Conservation (phyloP, 202 grass and related monocot genomes). For the Cymbopogon flexuosus region DNA sequence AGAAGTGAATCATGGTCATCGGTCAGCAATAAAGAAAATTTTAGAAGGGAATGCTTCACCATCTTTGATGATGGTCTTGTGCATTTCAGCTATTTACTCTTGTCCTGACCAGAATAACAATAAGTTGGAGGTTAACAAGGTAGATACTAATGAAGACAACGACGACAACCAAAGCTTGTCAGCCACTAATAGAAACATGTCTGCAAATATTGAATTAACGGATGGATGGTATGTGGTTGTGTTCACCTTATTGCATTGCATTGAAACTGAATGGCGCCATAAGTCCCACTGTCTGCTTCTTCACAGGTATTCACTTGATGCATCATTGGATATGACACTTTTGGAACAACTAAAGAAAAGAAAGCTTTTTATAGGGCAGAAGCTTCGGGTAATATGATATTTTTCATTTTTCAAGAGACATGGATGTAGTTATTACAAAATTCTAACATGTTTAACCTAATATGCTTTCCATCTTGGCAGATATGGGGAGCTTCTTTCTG, state of each 20-base stretch:
- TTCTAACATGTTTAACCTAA: constrained; percentile 10
- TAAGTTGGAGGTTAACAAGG: constrained; percentile 36
- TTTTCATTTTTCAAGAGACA: constrained; percentile 28
- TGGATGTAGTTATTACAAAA: not conserved
- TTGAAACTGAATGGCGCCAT: constrained; percentile 24
- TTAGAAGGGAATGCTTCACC: constrained; percentile 90
- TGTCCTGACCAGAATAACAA: constrained; percentile 37
- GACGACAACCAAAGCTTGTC: constrained; percentile 32
- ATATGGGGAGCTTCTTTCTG: constrained; percentile 78
- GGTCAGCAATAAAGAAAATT: constrained; percentile 85
- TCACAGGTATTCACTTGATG: constrained; percentile 70
- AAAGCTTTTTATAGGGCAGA: constrained; percentile 90
- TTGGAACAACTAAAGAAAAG: constrained; percentile 57
- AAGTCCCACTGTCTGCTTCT: constrained; percentile 22
- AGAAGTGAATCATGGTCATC: constrained; percentile 82
- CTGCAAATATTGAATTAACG: constrained; percentile 66
- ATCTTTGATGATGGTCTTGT: constrained; percentile 84
- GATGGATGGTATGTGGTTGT: constrained; percentile 77
- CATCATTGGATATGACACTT: constrained; percentile 61
- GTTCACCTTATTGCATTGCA: constrained; percentile 26
- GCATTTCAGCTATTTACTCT: constrained; percentile 76
- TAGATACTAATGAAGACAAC: constrained; percentile 26
- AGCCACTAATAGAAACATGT: constrained; percentile 30
- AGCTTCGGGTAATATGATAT: constrained; percentile 71
- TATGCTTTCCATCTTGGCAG: constrained; percentile 45